Conservation (phyloP, 164 flowering plant genomes). For the Tinospora cordifolia region DNA sequence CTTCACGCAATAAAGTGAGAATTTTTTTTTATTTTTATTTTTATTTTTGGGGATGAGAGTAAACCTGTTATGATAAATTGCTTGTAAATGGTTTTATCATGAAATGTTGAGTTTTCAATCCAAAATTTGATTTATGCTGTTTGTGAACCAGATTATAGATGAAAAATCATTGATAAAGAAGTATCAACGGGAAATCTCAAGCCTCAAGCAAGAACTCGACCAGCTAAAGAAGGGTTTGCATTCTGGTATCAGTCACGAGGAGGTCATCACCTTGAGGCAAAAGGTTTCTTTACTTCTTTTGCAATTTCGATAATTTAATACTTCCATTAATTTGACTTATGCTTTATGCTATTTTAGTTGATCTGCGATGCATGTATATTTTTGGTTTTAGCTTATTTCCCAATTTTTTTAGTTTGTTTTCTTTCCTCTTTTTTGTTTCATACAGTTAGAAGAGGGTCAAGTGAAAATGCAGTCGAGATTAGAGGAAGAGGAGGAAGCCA, state of each 20-base stretch:
- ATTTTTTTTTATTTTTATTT: no score
- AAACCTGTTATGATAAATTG: neutral
- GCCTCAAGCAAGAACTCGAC: constrained; percentile 79
- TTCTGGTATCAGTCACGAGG: constrained; percentile 75
- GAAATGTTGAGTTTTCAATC: neutral
- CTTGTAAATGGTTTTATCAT: neutral
- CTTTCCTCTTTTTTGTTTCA: constrained; percentile 2
- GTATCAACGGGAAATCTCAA: constrained; percentile 88
- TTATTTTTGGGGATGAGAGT: no score
- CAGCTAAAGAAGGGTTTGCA: constrained; percentile 81
- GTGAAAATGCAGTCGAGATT: constrained; percentile 94
- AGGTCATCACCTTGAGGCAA: constrained; percentile 72
- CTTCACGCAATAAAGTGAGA: constrained; percentile 94
- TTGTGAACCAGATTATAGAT: constrained; percentile 71
- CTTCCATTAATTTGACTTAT: neutral
- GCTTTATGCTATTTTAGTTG: neutral
- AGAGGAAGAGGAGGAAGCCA: constrained; percentile 99
- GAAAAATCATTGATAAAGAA: constrained; percentile 97
- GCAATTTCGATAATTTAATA: neutral
- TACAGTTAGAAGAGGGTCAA: constrained; percentile 94
- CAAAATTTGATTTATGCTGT: neutral
- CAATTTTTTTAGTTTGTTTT: neutral
- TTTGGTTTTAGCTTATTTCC: neutral
- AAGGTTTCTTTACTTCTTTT: constrained; percentile 38
- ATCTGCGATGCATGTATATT: neutral